Conservation (phyloP, 495 filamentous ascomycete species). For the Pseudevernia furfuracea region DNA sequence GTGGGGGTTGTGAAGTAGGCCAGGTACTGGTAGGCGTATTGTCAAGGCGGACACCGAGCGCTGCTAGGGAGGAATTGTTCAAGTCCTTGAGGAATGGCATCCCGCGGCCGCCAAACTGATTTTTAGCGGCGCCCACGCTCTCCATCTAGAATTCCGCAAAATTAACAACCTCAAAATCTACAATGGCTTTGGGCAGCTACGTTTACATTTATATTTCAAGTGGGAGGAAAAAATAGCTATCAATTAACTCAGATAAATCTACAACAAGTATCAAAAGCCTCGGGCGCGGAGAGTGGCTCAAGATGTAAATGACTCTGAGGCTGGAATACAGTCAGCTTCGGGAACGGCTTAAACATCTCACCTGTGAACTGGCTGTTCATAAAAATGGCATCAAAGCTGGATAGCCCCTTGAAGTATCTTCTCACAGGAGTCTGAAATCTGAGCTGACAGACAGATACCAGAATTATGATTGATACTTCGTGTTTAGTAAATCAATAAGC, state of each 20-base stretch:
- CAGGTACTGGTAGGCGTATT: slow-evolving; percentile 10
- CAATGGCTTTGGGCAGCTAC: not conserved
- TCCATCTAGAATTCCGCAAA: slow-evolving; percentile 1
- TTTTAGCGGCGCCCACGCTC: not conserved
- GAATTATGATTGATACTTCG: not conserved
- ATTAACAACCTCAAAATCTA: not conserved
- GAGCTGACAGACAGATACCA: not conserved
- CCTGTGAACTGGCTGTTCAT: not conserved
- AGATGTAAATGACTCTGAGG: no score
- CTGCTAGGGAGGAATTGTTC: slow-evolving; percentile 7
- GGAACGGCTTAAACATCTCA: not conserved
- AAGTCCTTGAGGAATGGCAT: slow-evolving; percentile 5
- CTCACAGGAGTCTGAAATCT: not conserved
- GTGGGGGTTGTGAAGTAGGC: slow-evolving; percentile 13
- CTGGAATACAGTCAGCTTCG: not conserved
- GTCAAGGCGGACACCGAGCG: slow-evolving; percentile 11
- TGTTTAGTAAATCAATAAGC: not conserved
- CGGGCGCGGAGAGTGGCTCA: not conserved
- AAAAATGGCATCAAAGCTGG: not conserved
- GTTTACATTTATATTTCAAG: not conserved
- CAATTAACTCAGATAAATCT: not conserved
- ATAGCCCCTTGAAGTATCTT: not conserved
- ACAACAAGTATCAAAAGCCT: not conserved
- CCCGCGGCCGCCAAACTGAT: not conserved
- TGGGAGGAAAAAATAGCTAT: no score